Conservation (phyloP, 805 yeast genomes). For the Teunomyces atbi region DNA sequence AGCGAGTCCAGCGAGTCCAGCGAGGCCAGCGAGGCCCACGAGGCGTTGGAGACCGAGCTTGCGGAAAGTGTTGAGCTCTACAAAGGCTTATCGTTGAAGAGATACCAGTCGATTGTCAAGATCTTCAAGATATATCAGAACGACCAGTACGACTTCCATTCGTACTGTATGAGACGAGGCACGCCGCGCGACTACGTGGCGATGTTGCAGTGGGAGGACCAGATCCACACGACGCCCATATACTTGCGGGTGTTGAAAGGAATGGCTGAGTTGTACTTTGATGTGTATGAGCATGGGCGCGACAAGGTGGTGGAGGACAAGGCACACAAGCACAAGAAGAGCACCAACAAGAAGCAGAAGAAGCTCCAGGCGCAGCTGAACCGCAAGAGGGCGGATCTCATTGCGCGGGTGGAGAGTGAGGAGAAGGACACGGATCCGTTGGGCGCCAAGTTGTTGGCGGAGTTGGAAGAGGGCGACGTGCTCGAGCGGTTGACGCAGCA, state of each 20-base stretch:
- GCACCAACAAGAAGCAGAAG: slow-evolving; percentile 46
- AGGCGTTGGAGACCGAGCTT: slow-evolving; percentile 25
- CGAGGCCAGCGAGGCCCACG: slow-evolving; percentile 28
- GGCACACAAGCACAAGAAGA: slow-evolving; percentile 16
- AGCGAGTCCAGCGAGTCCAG: too few relatives aligned
- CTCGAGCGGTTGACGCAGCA: slow-evolving; percentile 43
- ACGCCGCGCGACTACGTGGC: slow-evolving; percentile 81
- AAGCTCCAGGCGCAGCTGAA: slow-evolving; percentile 49
- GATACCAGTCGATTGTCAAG: slow-evolving; percentile 64
- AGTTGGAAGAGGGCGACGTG: slow-evolving; percentile 34
- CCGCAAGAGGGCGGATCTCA: slow-evolving; percentile 55
- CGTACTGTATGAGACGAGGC: slow-evolving; percentile 86
- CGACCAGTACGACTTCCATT: slow-evolving; percentile 94
- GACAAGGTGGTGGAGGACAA: slow-evolving; percentile 18
- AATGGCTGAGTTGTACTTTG: slow-evolving; percentile 55
- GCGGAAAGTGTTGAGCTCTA: slow-evolving; percentile 45
- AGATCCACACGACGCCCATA: slow-evolving; percentile 64
- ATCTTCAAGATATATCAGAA: slow-evolving; percentile 68
- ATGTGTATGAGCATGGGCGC: slow-evolving; percentile 27
- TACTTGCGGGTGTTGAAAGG: slow-evolving; percentile 71
- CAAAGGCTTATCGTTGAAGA: slow-evolving; percentile 75
- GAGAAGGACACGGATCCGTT: slow-evolving; percentile 58
- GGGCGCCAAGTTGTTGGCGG: slow-evolving; percentile 45
- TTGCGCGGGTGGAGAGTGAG: slow-evolving; percentile 42
- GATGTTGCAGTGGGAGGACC: slow-evolving; percentile 81